Base-by-base conservation (phyloP, 2,329 filamentous ascomycete species). In the Falciphora oryzae region DNA sequence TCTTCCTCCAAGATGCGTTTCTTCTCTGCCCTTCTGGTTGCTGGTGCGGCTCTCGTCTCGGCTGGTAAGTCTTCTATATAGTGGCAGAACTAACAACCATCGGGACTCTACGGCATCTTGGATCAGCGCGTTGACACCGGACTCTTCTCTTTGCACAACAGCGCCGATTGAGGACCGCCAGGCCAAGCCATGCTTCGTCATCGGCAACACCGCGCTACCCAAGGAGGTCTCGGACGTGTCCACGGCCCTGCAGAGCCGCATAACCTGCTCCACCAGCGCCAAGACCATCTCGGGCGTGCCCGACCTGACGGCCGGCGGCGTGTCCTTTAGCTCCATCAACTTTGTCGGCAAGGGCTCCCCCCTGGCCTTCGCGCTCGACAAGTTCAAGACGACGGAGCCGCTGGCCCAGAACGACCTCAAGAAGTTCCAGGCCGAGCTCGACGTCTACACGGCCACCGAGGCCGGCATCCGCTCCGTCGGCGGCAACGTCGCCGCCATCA, bases 361-460 rank as follows among this genome's bases (percentile, higher is more conserved):
- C 0, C 77, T 87, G 3, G 72, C 78, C 44, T 88, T 87, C 69
- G 80, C 85, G 2, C 79, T 87, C 2, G 69, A 74, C 58, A 73
- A 75, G 59, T 88, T 87, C 72, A 79, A 80, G 16, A 86, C 85
- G 22, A 76, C 78, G 0, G 71, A 75, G 3, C 79, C 81, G 0
- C 76, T 87, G 16, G 80, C 82, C 8, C 67, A 71, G 67, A 80
- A 78, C 57, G 76, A 86, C 69, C 77, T 88, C 18, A 71, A 75
- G 6, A 73, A 74, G 27, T 86, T 87, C 75, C 77, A 85, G 71
- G 75, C 84, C 69, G 71, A 78, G 67, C 77, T 86, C 58, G 80
- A 86, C 70, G 80, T 81, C 13, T 87, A 88, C 69, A 74, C 83
- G 4, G 85, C 85, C 0, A 87, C 85, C 5, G 85, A 87, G 73